Percentiles rank a stretch among this genome's conserved stretches.
Conservation (phyloP, 176 grass and related monocot genomes). For the Melocanna baccifera region DNA sequence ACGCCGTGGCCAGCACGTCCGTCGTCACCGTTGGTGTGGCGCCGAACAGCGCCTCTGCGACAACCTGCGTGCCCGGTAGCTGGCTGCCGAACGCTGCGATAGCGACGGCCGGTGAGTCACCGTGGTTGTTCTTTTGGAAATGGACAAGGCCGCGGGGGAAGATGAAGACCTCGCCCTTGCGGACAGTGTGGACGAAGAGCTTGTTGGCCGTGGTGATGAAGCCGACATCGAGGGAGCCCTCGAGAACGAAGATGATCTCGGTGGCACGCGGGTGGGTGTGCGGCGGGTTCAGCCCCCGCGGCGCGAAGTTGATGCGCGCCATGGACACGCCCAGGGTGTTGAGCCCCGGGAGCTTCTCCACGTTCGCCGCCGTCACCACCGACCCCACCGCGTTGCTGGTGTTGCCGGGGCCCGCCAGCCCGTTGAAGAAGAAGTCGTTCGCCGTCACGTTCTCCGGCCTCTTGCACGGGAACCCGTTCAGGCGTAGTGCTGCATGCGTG, state of each 20-base stretch:
- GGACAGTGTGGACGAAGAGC: slow-evolving; percentile 35
- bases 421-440: background rate
- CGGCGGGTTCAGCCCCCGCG: too few relatives aligned
- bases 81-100: slow-evolving; percentile 63
- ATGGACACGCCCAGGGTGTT: slow-evolving; percentile 71
- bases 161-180: slow-evolving; percentile 49
- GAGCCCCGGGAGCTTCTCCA: slow-evolving; percentile 42
- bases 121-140: slow-evolving; percentile 55
- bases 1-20: slow-evolving; percentile 44
- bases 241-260: too few relatives aligned
- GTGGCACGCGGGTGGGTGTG: too few relatives aligned
- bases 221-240: slow-evolving; percentile 63
- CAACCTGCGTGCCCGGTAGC: slow-evolving; percentile 46
- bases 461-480: background rate
- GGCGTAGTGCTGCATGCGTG: background rate
- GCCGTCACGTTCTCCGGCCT: background rate
- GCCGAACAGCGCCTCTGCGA: slow-evolving; percentile 42
- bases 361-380: slow-evolving; percentile 41
- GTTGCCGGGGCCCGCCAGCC: too few relatives aligned
- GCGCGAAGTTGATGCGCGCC: slow-evolving; percentile 59
- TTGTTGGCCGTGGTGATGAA: slow-evolving; percentile 33
- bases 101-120: slow-evolving; percentile 29
- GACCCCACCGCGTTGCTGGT: slow-evolving; percentile 32
- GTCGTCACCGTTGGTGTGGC: slow-evolving; percentile 30
- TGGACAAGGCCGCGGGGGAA: slow-evolving; percentile 63